phyloP scores from a whole-genome alignment of 257 asterid genomes.

The Coffea canephora region DNA sequence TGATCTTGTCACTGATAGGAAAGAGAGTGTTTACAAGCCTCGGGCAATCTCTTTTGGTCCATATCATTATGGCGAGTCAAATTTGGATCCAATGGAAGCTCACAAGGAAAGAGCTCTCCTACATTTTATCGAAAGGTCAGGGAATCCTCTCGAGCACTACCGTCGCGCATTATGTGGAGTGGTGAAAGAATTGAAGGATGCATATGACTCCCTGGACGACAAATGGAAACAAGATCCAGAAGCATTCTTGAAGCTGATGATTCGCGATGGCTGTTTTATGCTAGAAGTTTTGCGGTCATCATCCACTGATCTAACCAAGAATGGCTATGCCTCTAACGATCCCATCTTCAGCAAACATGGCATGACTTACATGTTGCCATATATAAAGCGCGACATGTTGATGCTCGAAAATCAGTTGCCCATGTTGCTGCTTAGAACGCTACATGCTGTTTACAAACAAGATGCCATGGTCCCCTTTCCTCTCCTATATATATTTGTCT shows the following conservation, averaged over 20 bases:
- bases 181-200: constrained; percentile 33
- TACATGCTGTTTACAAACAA: neutral
- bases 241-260: constrained; percentile 10
- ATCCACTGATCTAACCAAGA: neutral
- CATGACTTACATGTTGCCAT: constrained; percentile 31
- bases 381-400: constrained; percentile 31
- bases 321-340: constrained; percentile 33
- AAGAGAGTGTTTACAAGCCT: constrained; percentile 38
- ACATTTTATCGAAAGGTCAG: constrained; percentile 34
- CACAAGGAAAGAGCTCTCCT: constrained; percentile 51
- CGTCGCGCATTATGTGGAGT: constrained; percentile 15
- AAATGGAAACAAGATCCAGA: neutral
- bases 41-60: constrained; percentile 51
- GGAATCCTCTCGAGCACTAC: constrained; percentile 21
- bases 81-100: constrained; percentile 40
- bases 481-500: neutral
- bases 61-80: constrained; percentile 28
- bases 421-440: neutral
- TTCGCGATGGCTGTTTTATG: constrained; percentile 15
- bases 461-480: neutral
- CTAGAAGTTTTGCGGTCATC: constrained; percentile 8
- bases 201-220: constrained; percentile 31
- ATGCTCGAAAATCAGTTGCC: constrained; percentile 26
- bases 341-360: constrained; percentile 49
- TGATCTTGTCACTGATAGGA: constrained; percentile 22